phyloP scores from a whole-genome alignment of 495 filamentous ascomycete genomes.

The Tuber indicum region DNA sequence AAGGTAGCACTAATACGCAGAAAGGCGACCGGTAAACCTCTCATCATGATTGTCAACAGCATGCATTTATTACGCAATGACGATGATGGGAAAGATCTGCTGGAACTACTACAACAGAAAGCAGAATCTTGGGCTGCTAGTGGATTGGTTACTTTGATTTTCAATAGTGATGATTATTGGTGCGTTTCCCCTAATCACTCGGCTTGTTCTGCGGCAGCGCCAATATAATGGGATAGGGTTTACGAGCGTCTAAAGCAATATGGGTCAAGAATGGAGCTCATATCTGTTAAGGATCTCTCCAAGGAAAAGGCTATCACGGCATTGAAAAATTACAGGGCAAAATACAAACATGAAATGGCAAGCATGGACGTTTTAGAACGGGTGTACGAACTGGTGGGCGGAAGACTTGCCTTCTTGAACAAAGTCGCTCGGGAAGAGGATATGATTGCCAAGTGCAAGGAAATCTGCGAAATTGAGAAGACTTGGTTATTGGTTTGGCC shows the following conservation, averaged over 20 bases:
- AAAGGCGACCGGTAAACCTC: slow-evolving; percentile 52
- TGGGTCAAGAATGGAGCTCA: slow-evolving; percentile 84
- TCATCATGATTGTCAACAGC: slow-evolving; percentile 85
- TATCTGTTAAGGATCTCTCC: slow-evolving; percentile 71
- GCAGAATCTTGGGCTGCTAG: slow-evolving; percentile 93
- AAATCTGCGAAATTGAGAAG: slow-evolving; percentile 75
- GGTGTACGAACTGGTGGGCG: slow-evolving; percentile 78
- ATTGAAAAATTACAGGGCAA: slow-evolving; percentile 63
- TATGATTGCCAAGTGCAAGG: slow-evolving; percentile 68
- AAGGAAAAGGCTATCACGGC: slow-evolving; percentile 69
- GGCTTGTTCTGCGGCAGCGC: background rate
- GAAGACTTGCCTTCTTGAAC: slow-evolving; percentile 76
- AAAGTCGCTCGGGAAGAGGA: slow-evolving; percentile 74
- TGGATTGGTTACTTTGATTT: slow-evolving; percentile 78
- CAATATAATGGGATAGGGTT: slow-evolving; percentile 45
- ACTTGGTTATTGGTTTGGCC: slow-evolving; percentile 66
- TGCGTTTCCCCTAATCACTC: slow-evolving; percentile 1
- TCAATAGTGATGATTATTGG: slow-evolving; percentile 97
- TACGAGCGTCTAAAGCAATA: slow-evolving; percentile 89
- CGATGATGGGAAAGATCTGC: slow-evolving; percentile 78
- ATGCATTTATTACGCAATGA: slow-evolving; percentile 86
- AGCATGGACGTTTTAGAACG: slow-evolving; percentile 53
- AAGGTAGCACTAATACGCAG: slow-evolving; percentile 76
- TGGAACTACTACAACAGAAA: slow-evolving; percentile 91
- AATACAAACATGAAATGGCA: slow-evolving; percentile 59